Conservation (phyloP, 176 grass and related monocot species). For the Triticum urartu region DNA sequence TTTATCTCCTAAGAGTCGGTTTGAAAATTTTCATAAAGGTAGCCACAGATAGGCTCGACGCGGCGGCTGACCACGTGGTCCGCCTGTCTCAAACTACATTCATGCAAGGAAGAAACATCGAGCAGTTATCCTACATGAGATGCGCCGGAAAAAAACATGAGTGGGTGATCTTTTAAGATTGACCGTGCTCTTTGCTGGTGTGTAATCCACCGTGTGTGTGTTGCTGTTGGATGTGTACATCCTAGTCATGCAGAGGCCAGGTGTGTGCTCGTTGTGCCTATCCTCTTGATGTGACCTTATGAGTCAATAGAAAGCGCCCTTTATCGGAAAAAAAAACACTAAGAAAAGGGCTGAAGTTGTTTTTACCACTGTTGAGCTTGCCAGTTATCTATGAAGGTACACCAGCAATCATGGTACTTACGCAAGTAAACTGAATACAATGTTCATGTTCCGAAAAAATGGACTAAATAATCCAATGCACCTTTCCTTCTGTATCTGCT, state of each 20-base stretch:
- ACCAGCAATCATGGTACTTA: neutral
- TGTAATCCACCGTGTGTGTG: neutral
- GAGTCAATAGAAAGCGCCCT: neutral
- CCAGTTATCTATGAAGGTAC: neutral
- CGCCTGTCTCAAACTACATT: too few relatives aligned
- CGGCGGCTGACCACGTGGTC: too few relatives aligned
- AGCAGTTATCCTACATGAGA: too few relatives aligned
- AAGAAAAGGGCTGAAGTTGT: neutral
- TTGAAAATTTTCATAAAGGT: too few relatives aligned
- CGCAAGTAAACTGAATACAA: neutral
- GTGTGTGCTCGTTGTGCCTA: neutral
- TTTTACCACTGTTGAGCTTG: neutral
- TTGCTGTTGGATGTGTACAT: neutral
- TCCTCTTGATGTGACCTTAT: neutral
- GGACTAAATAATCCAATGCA: constrained; percentile 24
- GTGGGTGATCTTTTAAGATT: neutral
- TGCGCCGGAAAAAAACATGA: too few relatives aligned
- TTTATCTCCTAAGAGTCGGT: too few relatives aligned
- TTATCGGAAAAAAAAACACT: neutral
- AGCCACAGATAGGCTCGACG: too few relatives aligned
- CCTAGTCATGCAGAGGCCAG: neutral
- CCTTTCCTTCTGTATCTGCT: constrained; percentile 17
- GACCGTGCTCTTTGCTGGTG: neutral
- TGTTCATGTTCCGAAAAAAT: constrained; percentile 40
- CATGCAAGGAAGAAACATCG: too few relatives aligned